Conservation (phyloP, 106 monocot species). For the Acanthochlamys bracteata region DNA sequence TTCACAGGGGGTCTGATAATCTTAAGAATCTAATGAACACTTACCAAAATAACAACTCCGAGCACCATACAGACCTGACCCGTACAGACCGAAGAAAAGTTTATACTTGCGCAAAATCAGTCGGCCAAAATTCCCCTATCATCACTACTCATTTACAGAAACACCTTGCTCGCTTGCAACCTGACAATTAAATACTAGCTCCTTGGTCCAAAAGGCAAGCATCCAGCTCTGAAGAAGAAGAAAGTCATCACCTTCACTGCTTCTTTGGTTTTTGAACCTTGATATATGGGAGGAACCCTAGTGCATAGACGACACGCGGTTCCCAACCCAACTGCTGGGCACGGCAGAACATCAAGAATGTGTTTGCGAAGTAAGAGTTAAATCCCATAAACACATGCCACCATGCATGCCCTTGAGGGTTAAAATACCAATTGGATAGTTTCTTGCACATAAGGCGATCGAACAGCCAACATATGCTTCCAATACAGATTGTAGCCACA, state of each 20-base stretch:
- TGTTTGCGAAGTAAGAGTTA: constrained; percentile 81
- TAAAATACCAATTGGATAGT: constrained; percentile 44
- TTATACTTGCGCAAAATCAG: too few relatives aligned
- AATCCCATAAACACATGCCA: constrained; percentile 91
- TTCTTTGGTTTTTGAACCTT: constrained; percentile 54
- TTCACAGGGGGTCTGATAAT: too few relatives aligned
- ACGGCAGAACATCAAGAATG: constrained; percentile 81
- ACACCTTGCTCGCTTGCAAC: too few relatives aligned
- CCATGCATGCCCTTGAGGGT: constrained; percentile 87
- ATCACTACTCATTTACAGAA: too few relatives aligned
- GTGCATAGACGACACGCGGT: constrained; percentile 31
- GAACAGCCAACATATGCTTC: constrained; percentile 47
- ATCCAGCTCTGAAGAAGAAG: not conserved
- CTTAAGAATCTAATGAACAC: too few relatives aligned
- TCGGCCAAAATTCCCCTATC: too few relatives aligned
- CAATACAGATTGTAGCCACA: constrained; percentile 38
- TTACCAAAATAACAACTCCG: too few relatives aligned
- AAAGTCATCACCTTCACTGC: constrained; percentile 10
- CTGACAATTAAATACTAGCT: too few relatives aligned
- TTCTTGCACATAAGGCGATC: constrained; percentile 54
- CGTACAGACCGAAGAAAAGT: too few relatives aligned
- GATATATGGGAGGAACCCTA: constrained; percentile 62
- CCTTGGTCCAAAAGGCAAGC: too few relatives aligned
- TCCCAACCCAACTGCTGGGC: constrained; percentile 76
- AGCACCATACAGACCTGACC: too few relatives aligned